These are phyloP conservation scores for Aspergillus cristatus DNA, from an alignment of 495 filamentous ascomycete genomes.

Conservation along the genomic window DNA sequence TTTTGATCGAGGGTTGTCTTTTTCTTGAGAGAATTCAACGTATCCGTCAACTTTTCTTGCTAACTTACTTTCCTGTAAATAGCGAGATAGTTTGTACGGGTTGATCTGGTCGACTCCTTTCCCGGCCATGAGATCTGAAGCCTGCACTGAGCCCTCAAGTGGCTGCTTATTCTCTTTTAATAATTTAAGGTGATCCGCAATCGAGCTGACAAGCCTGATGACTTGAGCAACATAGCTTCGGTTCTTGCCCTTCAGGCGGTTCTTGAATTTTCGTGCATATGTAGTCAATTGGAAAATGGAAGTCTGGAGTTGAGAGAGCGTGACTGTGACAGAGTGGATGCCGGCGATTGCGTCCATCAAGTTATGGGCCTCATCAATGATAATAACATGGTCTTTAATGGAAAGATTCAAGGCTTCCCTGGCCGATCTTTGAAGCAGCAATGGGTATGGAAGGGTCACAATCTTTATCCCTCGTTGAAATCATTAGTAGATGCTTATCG, in stretches of 20 bases:
- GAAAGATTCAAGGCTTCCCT: conserved; percentile 81
- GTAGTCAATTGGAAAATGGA: conserved; percentile 64
- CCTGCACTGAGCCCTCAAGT: conserved; percentile 54
- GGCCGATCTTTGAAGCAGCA: conserved; percentile 82
- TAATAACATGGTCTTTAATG: conserved; percentile 76
- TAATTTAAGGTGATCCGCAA: conserved; percentile 51
- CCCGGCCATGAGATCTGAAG: conserved; percentile 61
- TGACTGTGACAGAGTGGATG: conserved; percentile 74
- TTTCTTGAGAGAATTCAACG: conserved; percentile 47
- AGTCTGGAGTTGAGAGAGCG: conserved; percentile 58
- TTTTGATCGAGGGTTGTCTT: conserved; percentile 16
- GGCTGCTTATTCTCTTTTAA: conserved; percentile 36
- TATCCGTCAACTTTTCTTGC: conserved; percentile 94
- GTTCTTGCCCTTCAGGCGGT: conserved; percentile 85
- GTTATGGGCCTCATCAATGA: conserved; percentile 97
- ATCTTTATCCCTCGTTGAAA: conserved; percentile 45
- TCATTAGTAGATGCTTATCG: not conserved
- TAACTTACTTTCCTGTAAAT: conserved; percentile 86
- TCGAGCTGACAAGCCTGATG: conserved; percentile 67
- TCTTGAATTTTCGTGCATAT: conserved; percentile 83
- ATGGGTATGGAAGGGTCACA: conserved; percentile 85
- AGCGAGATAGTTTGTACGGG: conserved; percentile 74
- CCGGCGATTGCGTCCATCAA: conserved; percentile 88
- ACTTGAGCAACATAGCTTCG: conserved; percentile 84
- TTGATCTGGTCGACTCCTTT: conserved; percentile 96